Evolutionary conservation across 2,329 filamentous ascomycete genomes (phyloP), one percentile per base, ranked within the genome.

Genomic region (Cladophialophora yegresii): DNA sequence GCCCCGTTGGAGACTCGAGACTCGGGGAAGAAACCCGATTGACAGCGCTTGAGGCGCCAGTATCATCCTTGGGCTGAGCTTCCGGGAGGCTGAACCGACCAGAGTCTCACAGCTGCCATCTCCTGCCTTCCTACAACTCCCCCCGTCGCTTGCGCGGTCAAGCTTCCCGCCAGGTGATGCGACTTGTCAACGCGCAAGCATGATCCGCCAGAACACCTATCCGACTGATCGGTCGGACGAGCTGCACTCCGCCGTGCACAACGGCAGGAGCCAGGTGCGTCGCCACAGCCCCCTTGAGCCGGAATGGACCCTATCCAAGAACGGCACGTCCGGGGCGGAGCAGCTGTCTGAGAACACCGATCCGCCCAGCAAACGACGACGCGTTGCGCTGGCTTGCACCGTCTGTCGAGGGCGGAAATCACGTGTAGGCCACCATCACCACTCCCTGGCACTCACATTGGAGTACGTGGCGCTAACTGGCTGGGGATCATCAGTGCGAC

Each of bases 401-500:
- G 55, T 58, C 7, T 63, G 61, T 28, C 33, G 61, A 23, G 54
- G 55, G 30, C 47, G 61, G 53, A 63, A 63, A 58, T 58, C 61
- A 47, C 61, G 61, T 54, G 61, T 63, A 54, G 54, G 58, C 47
- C 28, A 32, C 10, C 20, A 16, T 26, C 13, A 16, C 28, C 22
- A 26, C 6, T 23, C 22, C 28, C 20, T 7, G 10, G 26, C 3
- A 33, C n/a, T 3, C 5, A 13, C 23, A 16, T 28, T 16, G n/a
- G 23, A 28, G n/a, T 5, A 33, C 23, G n/a, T 54, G 12, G n/a
- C n/a, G n/a, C 51, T 12, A n/a, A 47, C 54, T 63, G n/a, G 33
- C 22, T 22, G 22, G 22, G 13, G 6, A 13, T 6, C 54, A 23
- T 50, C 20, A 69, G 67, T 69, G 67, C 45, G 65, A 67, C 59